Evolutionary conservation across 306 rosid genomes (phyloP).

Genomic region (Boehmeria nivea): DNA sequence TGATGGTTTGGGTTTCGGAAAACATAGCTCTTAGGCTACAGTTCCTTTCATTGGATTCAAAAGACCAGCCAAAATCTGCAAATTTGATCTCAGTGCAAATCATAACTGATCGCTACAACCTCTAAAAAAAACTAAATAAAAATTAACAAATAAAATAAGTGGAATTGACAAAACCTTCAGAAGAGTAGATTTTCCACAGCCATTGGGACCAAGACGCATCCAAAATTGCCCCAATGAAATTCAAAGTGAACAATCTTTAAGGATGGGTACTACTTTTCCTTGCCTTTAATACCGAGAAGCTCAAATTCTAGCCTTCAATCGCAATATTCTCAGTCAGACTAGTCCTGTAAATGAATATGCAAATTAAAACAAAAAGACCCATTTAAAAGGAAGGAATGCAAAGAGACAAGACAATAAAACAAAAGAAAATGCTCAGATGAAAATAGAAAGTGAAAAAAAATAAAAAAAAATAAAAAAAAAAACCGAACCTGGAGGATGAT

Average conservation of each 20-base stretch:
- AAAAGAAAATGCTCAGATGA: conserved; percentile 29
- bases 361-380: conserved; percentile 4
- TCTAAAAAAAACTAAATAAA: background rate
- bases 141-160: background rate
- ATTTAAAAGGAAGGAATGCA: no score
- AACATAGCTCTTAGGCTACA: conserved; percentile 63
- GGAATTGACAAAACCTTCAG: conserved; percentile 40
- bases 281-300: conserved; percentile 59
- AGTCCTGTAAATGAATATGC: conserved; percentile 38
- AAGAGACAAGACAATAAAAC: background rate
- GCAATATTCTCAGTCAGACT: conserved; percentile 34
- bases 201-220: conserved; percentile 94
- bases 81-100: no score
- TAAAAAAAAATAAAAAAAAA: no score
- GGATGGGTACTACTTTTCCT: conserved; percentile 40
- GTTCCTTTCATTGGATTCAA: conserved; percentile 61
- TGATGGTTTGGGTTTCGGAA: conserved; percentile 88
- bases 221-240: conserved; percentile 78
- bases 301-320: conserved; percentile 55
- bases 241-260: conserved; percentile 60
- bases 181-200: conserved; percentile 83
- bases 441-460: conserved; percentile 17
- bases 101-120: no score
- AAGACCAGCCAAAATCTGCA: conserved; percentile 82
- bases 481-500: background rate